These are phyloP conservation scores for Diddensiella caesifluorescens DNA, from an alignment of 805 yeast species.

Conservation along the genomic window DNA sequence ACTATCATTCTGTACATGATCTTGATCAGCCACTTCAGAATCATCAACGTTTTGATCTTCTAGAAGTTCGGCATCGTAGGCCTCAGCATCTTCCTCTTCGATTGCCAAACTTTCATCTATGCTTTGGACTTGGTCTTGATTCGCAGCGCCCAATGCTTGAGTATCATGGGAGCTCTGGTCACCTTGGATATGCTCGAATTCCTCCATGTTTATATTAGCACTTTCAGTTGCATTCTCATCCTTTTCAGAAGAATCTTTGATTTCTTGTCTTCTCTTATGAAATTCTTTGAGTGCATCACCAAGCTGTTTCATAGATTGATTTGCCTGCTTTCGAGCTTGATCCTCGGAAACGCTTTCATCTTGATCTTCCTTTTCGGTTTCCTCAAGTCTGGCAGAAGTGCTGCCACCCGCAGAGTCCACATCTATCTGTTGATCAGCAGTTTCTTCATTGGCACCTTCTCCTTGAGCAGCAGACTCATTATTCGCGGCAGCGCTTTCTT, in stretches of 20 bases:
- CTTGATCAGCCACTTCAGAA: constrained; percentile 20
- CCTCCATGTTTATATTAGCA: constrained; percentile 61
- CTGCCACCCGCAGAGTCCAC: constrained; percentile 46
- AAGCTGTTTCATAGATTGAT: constrained; percentile 69
- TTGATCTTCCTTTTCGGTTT: constrained; percentile 46
- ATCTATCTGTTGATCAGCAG: constrained; percentile 73
- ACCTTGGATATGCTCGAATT: constrained; percentile 45
- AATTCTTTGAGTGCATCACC: constrained; percentile 91
- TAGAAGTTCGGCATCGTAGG: constrained; percentile 6
- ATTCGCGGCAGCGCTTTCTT: constrained; percentile 26
- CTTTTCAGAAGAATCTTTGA: constrained; percentile 54
- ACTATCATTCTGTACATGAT: constrained; percentile 29
- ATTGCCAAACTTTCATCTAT: constrained; percentile 39
- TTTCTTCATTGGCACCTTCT: constrained; percentile 53
- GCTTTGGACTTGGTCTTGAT: constrained; percentile 72
- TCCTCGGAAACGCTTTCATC: constrained; percentile 56
- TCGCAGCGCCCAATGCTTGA: constrained; percentile 90
- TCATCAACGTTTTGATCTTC: constrained; percentile 13
- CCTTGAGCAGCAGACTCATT: constrained; percentile 44
- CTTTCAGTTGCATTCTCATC: constrained; percentile 38
- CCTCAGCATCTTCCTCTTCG: constrained; percentile 31
- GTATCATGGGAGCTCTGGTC: constrained; percentile 73
- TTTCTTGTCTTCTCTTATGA: constrained; percentile 85
- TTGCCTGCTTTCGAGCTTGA: constrained; percentile 31
- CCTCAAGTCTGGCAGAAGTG: constrained; percentile 47